Percentiles rank a stretch among this genome's conserved stretches.
Conservation (phyloP, 1,284 basidiomycete genomes). For the Grifola frondosa region DNA sequence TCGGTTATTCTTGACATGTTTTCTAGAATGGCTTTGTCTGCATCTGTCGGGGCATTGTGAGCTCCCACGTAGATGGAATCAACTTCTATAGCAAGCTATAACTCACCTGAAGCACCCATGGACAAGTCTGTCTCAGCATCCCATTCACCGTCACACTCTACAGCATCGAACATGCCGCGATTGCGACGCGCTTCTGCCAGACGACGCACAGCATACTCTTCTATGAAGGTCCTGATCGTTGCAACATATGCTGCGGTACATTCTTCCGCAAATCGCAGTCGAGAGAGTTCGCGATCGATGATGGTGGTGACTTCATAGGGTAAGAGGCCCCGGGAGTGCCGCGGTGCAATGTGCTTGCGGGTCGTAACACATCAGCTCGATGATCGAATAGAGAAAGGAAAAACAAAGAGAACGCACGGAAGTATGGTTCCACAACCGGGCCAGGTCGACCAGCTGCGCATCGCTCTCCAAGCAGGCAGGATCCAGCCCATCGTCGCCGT, state of each 20-base stretch:
- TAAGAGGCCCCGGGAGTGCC: slow-evolving; percentile 65
- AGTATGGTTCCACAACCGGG: slow-evolving; percentile 86
- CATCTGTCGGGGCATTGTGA: slow-evolving; percentile 38
- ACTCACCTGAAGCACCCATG: slow-evolving; percentile 68
- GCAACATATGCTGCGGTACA: slow-evolving; percentile 77
- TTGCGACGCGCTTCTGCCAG: slow-evolving; percentile 70
- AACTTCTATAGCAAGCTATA: not conserved
- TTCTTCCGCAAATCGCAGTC: slow-evolving; percentile 60
- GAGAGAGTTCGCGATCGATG: slow-evolving; percentile 61
- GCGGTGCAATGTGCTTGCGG: slow-evolving; percentile 58
- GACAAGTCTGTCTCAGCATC: slow-evolving; percentile 76
- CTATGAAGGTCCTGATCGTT: slow-evolving; percentile 76
- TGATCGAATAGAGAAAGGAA: not conserved
- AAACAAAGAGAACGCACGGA: slow-evolving; percentile 48
- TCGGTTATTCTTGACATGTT: slow-evolving; percentile 90
- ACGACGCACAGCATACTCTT: slow-evolving; percentile 62
- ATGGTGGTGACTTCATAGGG: slow-evolving; percentile 86
- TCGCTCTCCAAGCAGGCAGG: slow-evolving; percentile 95
- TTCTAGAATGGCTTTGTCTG: slow-evolving; percentile 73
- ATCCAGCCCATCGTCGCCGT: slow-evolving; percentile 96
- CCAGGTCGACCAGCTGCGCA: slow-evolving; percentile 87
- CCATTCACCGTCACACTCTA: slow-evolving; percentile 74
- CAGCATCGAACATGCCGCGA: slow-evolving; percentile 83
- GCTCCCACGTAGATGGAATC: slow-evolving; percentile 1
- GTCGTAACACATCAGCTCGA: slow-evolving; percentile 38